Percentiles rank a stretch among this genome's conserved stretches.
Conservation (phyloP, 176 grass and related monocot genomes). For the Neostapfia colusana region DNA sequence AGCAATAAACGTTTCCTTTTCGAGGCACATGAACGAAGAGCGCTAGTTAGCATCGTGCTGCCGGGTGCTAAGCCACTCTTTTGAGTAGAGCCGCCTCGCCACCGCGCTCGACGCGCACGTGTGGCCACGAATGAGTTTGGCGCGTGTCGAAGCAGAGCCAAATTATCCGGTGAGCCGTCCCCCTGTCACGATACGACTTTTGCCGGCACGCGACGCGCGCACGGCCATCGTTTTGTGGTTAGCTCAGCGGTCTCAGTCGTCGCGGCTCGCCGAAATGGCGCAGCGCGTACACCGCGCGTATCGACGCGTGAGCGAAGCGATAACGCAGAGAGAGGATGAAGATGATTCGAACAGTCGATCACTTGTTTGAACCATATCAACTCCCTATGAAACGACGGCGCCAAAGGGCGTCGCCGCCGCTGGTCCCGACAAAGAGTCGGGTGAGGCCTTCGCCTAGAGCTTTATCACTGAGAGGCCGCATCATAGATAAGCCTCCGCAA, state of each 20-base stretch:
- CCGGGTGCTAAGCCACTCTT: neutral
- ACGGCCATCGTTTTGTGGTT: neutral
- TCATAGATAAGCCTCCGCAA: too few species aligned
- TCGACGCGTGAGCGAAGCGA: neutral
- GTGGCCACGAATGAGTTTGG: slow-evolving; percentile 4
- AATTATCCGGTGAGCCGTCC: neutral
- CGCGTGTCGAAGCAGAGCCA: neutral
- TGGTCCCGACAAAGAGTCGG: too few species aligned
- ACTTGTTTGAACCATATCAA: too few species aligned
- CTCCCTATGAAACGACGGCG: too few species aligned
- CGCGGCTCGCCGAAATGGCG: neutral
- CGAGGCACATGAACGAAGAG: neutral
- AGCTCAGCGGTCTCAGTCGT: slow-evolving; percentile 13
- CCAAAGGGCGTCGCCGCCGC: too few species aligned
- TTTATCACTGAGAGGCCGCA: too few species aligned
- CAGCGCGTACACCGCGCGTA: neutral
- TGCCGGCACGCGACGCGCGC: neutral
- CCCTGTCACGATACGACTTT: neutral
- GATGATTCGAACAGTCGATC: too few species aligned
- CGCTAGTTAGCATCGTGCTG: neutral
- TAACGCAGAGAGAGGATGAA: neutral
- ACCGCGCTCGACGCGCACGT: neutral
- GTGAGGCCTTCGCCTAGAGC: too few species aligned
- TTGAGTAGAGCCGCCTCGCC: neutral
- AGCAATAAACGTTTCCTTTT: neutral